A percentile compares a stretch with the other conserved stretches of the same genome.
Conservation (phyloP, 371 early-diverging fungal species). For the Paraphysoderma sedebokerense region DNA sequence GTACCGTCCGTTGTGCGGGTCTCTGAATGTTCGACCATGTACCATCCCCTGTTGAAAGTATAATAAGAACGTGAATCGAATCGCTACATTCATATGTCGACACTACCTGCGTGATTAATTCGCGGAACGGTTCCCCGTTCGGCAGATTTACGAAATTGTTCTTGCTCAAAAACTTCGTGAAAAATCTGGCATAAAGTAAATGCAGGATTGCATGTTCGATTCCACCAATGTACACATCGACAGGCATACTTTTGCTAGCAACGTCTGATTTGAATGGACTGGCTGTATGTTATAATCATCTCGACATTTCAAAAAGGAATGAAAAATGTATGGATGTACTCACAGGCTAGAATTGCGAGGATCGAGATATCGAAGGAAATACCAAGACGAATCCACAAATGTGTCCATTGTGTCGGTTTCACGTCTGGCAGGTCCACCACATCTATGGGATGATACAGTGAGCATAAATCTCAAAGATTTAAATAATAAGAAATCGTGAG, state of each 20-base stretch:
- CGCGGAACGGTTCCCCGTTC: constrained; percentile 65
- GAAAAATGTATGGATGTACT: constrained; percentile 1
- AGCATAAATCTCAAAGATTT: too few species aligned
- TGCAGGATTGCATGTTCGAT: constrained; percentile 89
- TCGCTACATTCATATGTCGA: background rate
- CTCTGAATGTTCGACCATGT: constrained; percentile 65
- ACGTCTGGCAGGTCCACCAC: constrained; percentile 48
- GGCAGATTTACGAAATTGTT: constrained; percentile 6
- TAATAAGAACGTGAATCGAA: background rate
- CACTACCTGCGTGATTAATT: constrained; percentile 56
- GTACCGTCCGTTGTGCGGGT: constrained; percentile 56
- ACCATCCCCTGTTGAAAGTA: constrained; percentile 66
- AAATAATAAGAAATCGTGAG: too few species aligned
- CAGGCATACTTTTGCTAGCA: constrained; percentile 51
- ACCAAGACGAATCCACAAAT: constrained; percentile 93
- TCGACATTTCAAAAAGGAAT: constrained; percentile 1
- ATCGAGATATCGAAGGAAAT: constrained; percentile 71
- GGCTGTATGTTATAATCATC: background rate
- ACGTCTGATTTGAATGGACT: constrained; percentile 39
- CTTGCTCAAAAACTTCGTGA: constrained; percentile 57
- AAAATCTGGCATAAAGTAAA: constrained; percentile 83
- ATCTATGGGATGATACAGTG: constrained; percentile 16
- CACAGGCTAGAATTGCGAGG: constrained; percentile 39
- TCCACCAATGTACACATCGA: constrained; percentile 86
- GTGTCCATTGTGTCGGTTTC: constrained; percentile 94